Evolutionary conservation across 75 land plant species (phyloP).

Genomic region (Cunninghamia lanceolata): DNA sequence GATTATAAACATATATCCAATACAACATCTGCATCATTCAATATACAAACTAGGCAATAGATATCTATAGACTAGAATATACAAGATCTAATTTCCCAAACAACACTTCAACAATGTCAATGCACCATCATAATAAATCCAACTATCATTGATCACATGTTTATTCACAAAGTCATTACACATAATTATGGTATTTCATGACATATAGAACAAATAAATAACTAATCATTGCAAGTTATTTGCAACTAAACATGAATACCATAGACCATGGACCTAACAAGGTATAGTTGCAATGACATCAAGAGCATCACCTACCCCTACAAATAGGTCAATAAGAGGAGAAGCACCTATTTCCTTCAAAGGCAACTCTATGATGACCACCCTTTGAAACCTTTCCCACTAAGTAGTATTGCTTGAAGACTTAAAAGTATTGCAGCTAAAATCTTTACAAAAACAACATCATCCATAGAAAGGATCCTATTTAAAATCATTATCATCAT

Average conservation of each 20-base stretch:
- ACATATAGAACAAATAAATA: too few species aligned
- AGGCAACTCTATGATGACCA: constrained; percentile 50
- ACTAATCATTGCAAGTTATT: too few species aligned
- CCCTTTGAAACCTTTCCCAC: constrained; percentile 49
- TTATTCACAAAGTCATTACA: too few species aligned
- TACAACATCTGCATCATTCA: too few species aligned
- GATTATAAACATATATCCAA: too few species aligned
- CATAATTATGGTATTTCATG: too few species aligned
- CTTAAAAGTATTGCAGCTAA: constrained; percentile 53
- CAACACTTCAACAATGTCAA: too few species aligned
- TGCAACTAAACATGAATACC: constrained; percentile 33
- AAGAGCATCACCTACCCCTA: constrained; percentile 38
- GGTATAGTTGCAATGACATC: constrained; percentile 49
- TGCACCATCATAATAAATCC: too few species aligned
- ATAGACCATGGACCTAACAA: background rate
- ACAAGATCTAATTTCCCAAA: too few species aligned
- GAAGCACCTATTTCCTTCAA: constrained; percentile 68
- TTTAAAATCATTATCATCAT: constrained; percentile 60
- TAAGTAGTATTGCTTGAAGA: constrained; percentile 55
- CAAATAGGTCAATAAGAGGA: constrained; percentile 38
- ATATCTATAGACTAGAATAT: too few species aligned
- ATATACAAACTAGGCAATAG: too few species aligned
- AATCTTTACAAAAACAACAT: constrained; percentile 64
- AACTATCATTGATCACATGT: too few species aligned
- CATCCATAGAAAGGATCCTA: constrained; percentile 65